phyloP scores from a whole-genome alignment of 2,329 filamentous ascomycete genomes.

The Piedraia hortae region DNA sequence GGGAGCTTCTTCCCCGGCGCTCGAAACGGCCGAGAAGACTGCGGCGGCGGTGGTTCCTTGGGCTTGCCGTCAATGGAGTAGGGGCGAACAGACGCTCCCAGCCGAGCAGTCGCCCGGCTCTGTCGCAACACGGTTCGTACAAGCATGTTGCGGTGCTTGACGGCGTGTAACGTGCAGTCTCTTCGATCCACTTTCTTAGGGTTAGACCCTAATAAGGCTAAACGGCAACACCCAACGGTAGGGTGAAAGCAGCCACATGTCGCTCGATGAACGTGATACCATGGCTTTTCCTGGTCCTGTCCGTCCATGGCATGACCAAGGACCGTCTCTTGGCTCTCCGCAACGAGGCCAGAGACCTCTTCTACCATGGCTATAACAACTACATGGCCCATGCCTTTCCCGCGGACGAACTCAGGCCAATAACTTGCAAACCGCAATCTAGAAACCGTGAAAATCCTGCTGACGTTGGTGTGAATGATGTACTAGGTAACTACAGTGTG shows the following conservation, averaged over 20 bases:
- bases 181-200: no score
- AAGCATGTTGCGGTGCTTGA: no score
- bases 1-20: slow-evolving; percentile 4
- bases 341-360: slow-evolving; percentile 37
- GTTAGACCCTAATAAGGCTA: no score
- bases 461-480: slow-evolving; percentile 76
- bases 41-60: slow-evolving; percentile 1
- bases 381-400: slow-evolving; percentile 89
- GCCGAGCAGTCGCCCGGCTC: no score
- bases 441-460: slow-evolving; percentile 55
- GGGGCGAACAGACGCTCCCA: no score
- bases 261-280: slow-evolving; percentile 7
- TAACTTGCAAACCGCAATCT: slow-evolving; percentile 60
- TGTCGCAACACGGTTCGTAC: no score
- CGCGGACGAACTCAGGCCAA: slow-evolving; percentile 75
- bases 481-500: slow-evolving; percentile 86
- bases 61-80: no score
- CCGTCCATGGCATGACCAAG: slow-evolving; percentile 19
- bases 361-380: slow-evolving; percentile 89
- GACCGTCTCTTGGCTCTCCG: slow-evolving; percentile 15
- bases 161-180: no score
- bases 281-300: slow-evolving; percentile 9
- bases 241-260: slow-evolving; percentile 2
- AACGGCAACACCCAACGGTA: no score
- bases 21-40: slow-evolving; percentile 3